Conservation (phyloP, 1,284 basidiomycete species). For the Volvariella volvacea region DNA sequence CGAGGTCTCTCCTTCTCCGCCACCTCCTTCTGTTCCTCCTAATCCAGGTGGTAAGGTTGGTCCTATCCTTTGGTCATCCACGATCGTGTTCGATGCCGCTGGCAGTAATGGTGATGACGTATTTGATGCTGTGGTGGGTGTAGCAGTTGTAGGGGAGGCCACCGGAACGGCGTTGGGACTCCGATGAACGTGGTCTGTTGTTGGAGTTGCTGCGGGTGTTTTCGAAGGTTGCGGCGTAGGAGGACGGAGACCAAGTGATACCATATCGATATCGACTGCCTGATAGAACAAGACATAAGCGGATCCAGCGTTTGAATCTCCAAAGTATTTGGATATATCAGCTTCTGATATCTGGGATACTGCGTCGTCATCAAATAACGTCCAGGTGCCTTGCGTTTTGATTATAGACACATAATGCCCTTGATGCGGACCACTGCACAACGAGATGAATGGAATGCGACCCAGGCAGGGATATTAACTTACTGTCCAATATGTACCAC, state of each 20-base stretch:
- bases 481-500: slow-evolving; percentile 97
- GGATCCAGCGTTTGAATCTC: slow-evolving; percentile 82
- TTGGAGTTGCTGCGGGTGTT: neutral
- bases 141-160: neutral
- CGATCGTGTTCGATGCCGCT: no score
- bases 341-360: slow-evolving; percentile 84
- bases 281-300: slow-evolving; percentile 99
- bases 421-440: slow-evolving; percentile 82
- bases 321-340: slow-evolving; percentile 93
- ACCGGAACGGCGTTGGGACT: neutral
- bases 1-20: neutral
- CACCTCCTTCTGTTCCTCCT: neutral
- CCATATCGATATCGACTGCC: slow-evolving; percentile 77
- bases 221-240: slow-evolving; percentile 17
- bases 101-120: neutral
- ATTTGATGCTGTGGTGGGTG: neutral
- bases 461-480: slow-evolving; percentile 26
- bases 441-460: slow-evolving; percentile 13
- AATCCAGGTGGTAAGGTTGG: neutral
- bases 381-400: slow-evolving; percentile 81
- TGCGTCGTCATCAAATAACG: slow-evolving; percentile 93
- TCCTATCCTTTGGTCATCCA: no score
- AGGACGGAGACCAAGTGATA: slow-evolving; percentile 57
- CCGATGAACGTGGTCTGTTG: neutral
- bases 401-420: slow-evolving; percentile 97